These are phyloP conservation scores for Wickerhamiella shivajii DNA, from an alignment of 805 yeast genomes.

Conservation along the genomic window DNA sequence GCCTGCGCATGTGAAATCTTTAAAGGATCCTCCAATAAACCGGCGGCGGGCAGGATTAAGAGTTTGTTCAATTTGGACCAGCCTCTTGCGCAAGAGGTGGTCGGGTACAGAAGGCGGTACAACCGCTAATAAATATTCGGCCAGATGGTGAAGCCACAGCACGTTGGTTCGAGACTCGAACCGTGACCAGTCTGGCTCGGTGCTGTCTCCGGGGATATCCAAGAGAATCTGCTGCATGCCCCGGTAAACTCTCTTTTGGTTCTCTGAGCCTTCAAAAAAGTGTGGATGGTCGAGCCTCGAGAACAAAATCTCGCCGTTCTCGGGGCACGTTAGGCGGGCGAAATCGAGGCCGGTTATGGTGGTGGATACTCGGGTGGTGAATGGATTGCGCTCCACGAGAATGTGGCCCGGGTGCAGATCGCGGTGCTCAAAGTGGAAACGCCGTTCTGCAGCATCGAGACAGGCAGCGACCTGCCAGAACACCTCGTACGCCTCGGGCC, in stretches of 20 bases:
- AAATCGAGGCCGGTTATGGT: constrained; percentile 24
- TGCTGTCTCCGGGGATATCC: constrained; percentile 1
- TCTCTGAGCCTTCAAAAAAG: constrained; percentile 48
- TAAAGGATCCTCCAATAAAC: neutral
- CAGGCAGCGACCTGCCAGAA: constrained; percentile 41
- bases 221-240: constrained; percentile 29
- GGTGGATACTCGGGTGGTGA: constrained; percentile 3
- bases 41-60: constrained; percentile 3
- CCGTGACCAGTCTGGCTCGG: constrained; percentile 30
- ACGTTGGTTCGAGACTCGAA: constrained; percentile 39
- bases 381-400: constrained; percentile 27
- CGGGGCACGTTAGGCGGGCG: constrained; percentile 23
- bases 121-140: constrained; percentile 28
- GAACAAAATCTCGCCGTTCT: constrained; percentile 24
- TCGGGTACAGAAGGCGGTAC: constrained; percentile 1
- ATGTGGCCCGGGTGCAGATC: constrained; percentile 57
- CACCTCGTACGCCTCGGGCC: constrained; percentile 29
- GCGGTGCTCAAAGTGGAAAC: constrained; percentile 50
- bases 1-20: constrained; percentile 5
- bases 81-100: constrained; percentile 3
- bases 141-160: constrained; percentile 51
- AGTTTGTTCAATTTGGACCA: constrained; percentile 5
- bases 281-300: constrained; percentile 52
- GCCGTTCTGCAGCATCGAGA: constrained; percentile 38
- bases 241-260: constrained; percentile 42